These are phyloP conservation scores for Tausonia pullulans DNA, from an alignment of 1,284 basidiomycete genomes.

Conservation along the genomic window DNA sequence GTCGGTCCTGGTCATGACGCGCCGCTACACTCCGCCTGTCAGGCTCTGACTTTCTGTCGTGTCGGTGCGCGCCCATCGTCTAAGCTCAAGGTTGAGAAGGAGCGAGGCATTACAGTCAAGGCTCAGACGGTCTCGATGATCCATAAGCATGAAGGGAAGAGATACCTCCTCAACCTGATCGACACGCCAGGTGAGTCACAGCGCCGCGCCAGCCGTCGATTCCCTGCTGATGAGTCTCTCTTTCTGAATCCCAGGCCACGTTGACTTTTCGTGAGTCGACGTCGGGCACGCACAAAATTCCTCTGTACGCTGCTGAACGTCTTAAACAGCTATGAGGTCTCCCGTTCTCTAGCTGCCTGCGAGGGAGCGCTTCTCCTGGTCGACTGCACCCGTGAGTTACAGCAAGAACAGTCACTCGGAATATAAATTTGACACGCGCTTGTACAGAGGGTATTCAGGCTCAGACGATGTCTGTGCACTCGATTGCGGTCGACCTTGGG, in stretches of 20 bases:
- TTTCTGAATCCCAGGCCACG: slow-evolving; percentile 55
- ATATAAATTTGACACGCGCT: no score
- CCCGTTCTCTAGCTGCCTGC: slow-evolving; percentile 81
- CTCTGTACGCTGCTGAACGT: no score
- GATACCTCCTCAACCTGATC: slow-evolving; percentile 83
- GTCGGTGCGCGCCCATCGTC: not conserved
- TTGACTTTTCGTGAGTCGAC: slow-evolving; percentile 58
- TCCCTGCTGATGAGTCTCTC: not conserved
- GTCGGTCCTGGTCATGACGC: not conserved
- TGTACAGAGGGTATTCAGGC: slow-evolving; percentile 77
- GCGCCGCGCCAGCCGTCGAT: not conserved
- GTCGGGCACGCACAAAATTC: no score
- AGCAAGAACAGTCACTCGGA: no score
- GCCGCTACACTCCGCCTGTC: not conserved
- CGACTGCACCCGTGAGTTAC: slow-evolving; percentile 62
- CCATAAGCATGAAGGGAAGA: slow-evolving; percentile 43
- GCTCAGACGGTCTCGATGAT: slow-evolving; percentile 92
- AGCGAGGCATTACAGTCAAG: slow-evolving; percentile 82
- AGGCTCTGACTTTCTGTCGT: not conserved
- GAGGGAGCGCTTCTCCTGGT: slow-evolving; percentile 85
- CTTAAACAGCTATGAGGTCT: slow-evolving; percentile 62
- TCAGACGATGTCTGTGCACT: slow-evolving; percentile 91
- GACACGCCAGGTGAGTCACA: slow-evolving; percentile 61
- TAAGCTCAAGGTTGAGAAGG: slow-evolving; percentile 79
- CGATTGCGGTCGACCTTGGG: slow-evolving; percentile 70